phyloP scores from a whole-genome alignment of 2,329 filamentous ascomycete genomes.

The Malbranchea zuffiana region DNA sequence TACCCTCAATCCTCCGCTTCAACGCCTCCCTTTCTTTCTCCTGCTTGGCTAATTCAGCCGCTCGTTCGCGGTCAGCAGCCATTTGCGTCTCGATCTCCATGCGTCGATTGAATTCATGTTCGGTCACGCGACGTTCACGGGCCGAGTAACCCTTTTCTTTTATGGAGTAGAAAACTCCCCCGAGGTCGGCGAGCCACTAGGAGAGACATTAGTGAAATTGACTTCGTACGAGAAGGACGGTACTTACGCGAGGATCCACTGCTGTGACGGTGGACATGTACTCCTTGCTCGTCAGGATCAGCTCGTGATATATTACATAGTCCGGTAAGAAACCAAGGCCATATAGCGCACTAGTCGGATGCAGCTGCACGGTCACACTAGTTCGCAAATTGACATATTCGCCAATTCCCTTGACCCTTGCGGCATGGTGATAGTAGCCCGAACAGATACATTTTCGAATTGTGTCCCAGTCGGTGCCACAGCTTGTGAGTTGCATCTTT shows the following conservation, averaged over 20 bases:
- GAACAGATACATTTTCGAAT: constrained; percentile 95
- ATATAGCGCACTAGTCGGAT: constrained; percentile 87
- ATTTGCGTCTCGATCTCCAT: constrained; percentile 92
- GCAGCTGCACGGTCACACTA: constrained; percentile 83
- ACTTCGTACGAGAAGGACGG: constrained; percentile 1
- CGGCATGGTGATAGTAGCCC: constrained; percentile 96
- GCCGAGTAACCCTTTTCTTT: constrained; percentile 95
- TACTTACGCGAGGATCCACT: constrained; percentile 68
- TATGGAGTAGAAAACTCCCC: constrained; percentile 92
- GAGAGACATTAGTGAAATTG: constrained; percentile 1
- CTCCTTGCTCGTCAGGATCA: constrained; percentile 92
- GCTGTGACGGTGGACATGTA: constrained; percentile 97
- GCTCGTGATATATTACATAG: constrained; percentile 95
- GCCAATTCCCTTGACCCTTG: constrained; percentile 87
- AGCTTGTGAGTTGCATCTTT: constrained; percentile 76
- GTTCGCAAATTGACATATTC: constrained; percentile 97
- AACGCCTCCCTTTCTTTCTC: constrained; percentile 28
- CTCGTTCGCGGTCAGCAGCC: constrained; percentile 64
- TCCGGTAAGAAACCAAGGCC: constrained; percentile 88
- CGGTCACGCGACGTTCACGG: constrained; percentile 72
- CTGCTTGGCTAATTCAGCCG: constrained; percentile 30
- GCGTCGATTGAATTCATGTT: constrained; percentile 82
- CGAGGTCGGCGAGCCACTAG: constrained; percentile 83
- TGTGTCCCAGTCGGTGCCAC: constrained; percentile 93
- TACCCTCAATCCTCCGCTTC: constrained; percentile 27